A percentile compares a stretch with the other conserved stretches of the same genome.
Evolutionary conservation across 129 eudicot species (phyloP).

Genomic region (Centaurea solstitialis): DNA sequence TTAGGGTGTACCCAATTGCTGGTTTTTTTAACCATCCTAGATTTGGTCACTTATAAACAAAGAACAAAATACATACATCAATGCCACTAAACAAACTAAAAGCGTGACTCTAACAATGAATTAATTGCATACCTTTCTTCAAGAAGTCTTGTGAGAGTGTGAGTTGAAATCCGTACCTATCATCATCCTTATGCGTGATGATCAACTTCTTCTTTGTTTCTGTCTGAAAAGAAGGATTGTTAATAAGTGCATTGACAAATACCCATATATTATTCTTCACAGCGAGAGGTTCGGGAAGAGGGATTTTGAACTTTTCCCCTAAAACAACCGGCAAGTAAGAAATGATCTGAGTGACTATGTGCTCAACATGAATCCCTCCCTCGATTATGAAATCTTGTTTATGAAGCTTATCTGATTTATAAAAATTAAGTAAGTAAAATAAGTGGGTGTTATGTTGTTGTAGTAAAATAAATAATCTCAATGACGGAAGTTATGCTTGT

Average conservation of each 20-base stretch:
- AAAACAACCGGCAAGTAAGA: conserved; percentile 44
- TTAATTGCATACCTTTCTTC: conserved; percentile 61
- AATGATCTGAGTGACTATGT: conserved; percentile 72
- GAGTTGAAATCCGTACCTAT: conserved; percentile 61
- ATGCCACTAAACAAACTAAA: not conserved
- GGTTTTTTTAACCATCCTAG: conserved; percentile 61
- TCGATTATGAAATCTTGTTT: conserved; percentile 81
- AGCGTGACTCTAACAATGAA: not conserved
- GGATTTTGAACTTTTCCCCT: conserved; percentile 61
- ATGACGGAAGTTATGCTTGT: conserved; percentile 43
- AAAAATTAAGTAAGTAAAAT: not conserved
- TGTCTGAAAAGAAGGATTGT: conserved; percentile 96
- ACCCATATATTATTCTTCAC: conserved; percentile 91
- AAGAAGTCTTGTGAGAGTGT: conserved; percentile 64
- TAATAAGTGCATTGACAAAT: conserved; percentile 90
- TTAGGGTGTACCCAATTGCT: conserved; percentile 72
- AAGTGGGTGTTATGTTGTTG: not conserved
- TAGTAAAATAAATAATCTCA: not conserved
- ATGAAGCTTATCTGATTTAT: conserved; percentile 84
- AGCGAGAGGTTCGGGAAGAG: conserved; percentile 52
- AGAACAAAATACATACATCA: not conserved
- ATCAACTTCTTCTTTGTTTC: conserved; percentile 95
- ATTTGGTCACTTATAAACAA: conserved; percentile 55
- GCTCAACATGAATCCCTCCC: conserved; percentile 86
- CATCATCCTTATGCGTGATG: conserved; percentile 34